These are phyloP conservation scores for Dichomitus squalens DNA, from an alignment of 1,284 basidiomycete species.

Conservation along the genomic window DNA sequence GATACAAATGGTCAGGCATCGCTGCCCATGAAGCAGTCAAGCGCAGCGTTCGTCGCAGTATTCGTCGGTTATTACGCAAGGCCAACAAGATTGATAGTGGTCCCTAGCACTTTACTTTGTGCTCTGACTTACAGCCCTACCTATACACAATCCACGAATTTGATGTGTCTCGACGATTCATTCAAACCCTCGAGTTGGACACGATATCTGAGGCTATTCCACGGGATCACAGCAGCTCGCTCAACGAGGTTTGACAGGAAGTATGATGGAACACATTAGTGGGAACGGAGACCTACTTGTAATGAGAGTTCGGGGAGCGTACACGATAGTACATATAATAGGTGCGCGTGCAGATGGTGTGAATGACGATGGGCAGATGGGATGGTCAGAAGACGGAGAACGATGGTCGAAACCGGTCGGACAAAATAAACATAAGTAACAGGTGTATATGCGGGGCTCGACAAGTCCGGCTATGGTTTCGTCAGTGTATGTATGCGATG, in stretches of 20 bases:
- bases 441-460: neutral
- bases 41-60: too few relatives aligned
- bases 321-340: conserved; percentile 4
- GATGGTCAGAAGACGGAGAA: neutral
- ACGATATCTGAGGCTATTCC: too few relatives aligned
- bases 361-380: neutral
- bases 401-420: neutral
- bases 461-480: neutral
- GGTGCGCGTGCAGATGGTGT: neutral
- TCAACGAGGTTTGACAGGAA: neutral
- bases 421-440: conserved; percentile 5
- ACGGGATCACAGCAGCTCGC: too few relatives aligned
- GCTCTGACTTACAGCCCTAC: too few relatives aligned
- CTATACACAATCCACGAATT: too few relatives aligned
- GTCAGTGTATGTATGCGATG: neutral
- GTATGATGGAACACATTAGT: conserved; percentile 1
- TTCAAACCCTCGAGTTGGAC: too few relatives aligned
- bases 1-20: too few relatives aligned
- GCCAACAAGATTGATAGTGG: too few relatives aligned
- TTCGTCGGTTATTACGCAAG: too few relatives aligned
- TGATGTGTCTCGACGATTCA: too few relatives aligned
- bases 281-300: neutral
- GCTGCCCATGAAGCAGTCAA: too few relatives aligned
- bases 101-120: too few relatives aligned
- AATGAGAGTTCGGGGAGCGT: neutral